Evolutionary conservation across 176 grass and related monocot species (phyloP).

Genomic region (Echinochloa phyllopogon): DNA sequence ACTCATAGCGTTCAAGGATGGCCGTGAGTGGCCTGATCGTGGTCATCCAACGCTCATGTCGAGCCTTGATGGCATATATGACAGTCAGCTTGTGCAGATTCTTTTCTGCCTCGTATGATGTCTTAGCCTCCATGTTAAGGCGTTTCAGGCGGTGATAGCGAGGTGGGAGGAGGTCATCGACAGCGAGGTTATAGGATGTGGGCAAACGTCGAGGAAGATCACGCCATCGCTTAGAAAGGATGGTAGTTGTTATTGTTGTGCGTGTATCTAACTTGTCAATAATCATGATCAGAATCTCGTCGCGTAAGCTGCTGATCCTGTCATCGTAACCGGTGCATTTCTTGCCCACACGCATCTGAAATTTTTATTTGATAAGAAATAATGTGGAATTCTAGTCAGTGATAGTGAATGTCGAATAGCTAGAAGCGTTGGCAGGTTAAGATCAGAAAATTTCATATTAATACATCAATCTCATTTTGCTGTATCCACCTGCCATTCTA

Average conservation of each 20-base stretch:
- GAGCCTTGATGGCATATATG: conserved; percentile 14
- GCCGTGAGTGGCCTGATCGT: background rate
- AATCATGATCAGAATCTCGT: conserved; percentile 28
- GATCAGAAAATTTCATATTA: too few relatives aligned
- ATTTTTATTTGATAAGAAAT: background rate
- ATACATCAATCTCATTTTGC: too few relatives aligned
- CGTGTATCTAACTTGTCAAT: conserved; percentile 1
- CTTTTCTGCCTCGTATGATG: conserved; percentile 2
- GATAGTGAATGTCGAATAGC: too few relatives aligned
- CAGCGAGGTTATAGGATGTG: conserved; percentile 21
- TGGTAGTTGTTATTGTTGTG: background rate
- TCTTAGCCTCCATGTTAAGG: conserved; percentile 15
- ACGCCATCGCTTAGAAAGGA: conserved; percentile 31
- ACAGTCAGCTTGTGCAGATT: background rate
- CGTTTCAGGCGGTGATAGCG: conserved; percentile 31
- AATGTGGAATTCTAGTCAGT: background rate
- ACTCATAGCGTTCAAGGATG: conserved; percentile 25
- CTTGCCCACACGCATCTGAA: background rate
- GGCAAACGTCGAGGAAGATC: conserved; percentile 11
- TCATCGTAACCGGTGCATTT: background rate
- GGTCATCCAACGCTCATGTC: background rate
- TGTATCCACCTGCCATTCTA: too few relatives aligned
- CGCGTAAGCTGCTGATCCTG: conserved; percentile 22
- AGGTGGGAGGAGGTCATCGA: conserved; percentile 31
- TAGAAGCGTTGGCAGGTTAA: too few relatives aligned